Percentiles rank a stretch among this genome's conserved stretches.
These are phyloP conservation scores for Stephania cephalantha DNA, from an alignment of 164 flowering plant species.

Conservation along the genomic window DNA sequence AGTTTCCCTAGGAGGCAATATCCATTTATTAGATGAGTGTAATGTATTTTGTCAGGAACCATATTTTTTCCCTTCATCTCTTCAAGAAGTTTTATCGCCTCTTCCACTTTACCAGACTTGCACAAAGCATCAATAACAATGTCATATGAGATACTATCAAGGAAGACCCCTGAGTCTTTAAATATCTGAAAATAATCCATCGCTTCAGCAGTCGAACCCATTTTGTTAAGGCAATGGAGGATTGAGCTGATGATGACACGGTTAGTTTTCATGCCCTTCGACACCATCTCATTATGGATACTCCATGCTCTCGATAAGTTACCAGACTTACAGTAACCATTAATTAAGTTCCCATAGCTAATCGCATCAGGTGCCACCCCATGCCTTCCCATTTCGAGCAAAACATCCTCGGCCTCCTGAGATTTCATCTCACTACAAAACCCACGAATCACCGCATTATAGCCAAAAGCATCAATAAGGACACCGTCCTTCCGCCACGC, in stretches of 20 bases:
- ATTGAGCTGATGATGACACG: constrained; percentile 44
- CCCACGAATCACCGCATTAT: constrained; percentile 51
- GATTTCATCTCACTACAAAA: constrained; percentile 51
- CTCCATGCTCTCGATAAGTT: constrained; percentile 36
- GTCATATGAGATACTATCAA: constrained; percentile 52
- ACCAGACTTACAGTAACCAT: constrained; percentile 38
- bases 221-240: constrained; percentile 47
- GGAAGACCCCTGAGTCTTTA: constrained; percentile 38
- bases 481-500: constrained; percentile 21
- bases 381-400: constrained; percentile 40
- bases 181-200: constrained; percentile 32
- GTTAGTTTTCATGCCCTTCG: constrained; percentile 52
- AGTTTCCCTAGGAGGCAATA: constrained; percentile 44
- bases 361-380: constrained; percentile 39
- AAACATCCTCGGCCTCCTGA: constrained; percentile 50
- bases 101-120: constrained; percentile 49
- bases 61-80: constrained; percentile 49
- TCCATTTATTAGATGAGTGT: constrained; percentile 61
- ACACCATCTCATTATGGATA: constrained; percentile 40
- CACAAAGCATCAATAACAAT: constrained; percentile 54
- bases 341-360: constrained; percentile 41
- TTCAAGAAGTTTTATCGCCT: constrained; percentile 43
- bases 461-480: constrained; percentile 37
- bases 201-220: constrained; percentile 36
- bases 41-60: constrained; percentile 52